phyloP scores from a whole-genome alignment of 768 basidiomycete species.

The Amyloporia xantha region DNA sequence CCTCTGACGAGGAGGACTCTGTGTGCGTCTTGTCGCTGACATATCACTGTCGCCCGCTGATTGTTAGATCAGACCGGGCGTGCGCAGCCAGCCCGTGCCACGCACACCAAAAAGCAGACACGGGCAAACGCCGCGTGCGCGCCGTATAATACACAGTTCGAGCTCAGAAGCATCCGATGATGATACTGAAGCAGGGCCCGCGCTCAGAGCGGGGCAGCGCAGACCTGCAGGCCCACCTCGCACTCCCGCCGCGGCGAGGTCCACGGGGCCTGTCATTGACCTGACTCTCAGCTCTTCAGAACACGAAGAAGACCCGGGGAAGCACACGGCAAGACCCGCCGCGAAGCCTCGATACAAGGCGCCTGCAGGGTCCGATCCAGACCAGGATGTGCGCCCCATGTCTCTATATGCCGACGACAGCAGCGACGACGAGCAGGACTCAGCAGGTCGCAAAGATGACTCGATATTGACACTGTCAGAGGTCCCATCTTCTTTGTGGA shows the following conservation, averaged over 20 bases:
- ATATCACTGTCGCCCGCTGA: no score
- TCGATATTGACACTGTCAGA: slow-evolving; percentile 24
- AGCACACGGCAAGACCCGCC: slow-evolving; percentile 5
- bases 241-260: not conserved
- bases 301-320: slow-evolving; percentile 6
- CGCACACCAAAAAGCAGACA: not conserved
- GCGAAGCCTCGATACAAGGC: not conserved
- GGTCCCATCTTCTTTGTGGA: not conserved
- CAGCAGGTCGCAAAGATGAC: slow-evolving; percentile 16
- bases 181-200: slow-evolving; percentile 11
- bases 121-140: slow-evolving; percentile 2
- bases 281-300: slow-evolving; percentile 11
- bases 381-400: not conserved
- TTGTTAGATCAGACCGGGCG: no score
- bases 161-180: slow-evolving; percentile 28
- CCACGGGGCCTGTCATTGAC: slow-evolving; percentile 5
- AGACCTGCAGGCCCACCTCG: no score
- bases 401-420: slow-evolving; percentile 7
- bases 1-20: slow-evolving; percentile 18
- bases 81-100: not conserved
- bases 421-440: slow-evolving; percentile 25
- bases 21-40: not conserved
- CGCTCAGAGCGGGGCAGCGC: not conserved
- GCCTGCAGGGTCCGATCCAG: slow-evolving; percentile 1
- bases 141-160: slow-evolving; percentile 9